Conservation (phyloP, 2,329 filamentous ascomycete genomes). For the Trichoderma guizhouense region DNA sequence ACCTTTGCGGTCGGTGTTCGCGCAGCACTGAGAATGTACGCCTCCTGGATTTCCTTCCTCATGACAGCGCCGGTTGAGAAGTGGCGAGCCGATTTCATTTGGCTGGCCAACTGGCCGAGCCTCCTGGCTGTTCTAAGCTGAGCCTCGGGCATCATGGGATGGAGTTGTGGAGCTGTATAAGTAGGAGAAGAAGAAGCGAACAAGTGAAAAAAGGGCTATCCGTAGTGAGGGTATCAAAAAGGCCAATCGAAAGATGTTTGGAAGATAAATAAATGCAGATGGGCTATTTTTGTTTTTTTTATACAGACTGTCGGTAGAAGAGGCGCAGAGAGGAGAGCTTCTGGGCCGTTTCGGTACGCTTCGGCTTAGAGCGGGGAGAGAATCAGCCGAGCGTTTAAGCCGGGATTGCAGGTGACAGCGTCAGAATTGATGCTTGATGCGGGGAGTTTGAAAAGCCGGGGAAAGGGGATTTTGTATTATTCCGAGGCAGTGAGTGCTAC, state of each 20-base stretch:
- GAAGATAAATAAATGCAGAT: neutral
- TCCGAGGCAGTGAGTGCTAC: neutral
- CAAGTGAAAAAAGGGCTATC: neutral
- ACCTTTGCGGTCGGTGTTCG: constrained; percentile 90
- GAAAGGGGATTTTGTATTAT: neutral
- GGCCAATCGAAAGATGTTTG: neutral
- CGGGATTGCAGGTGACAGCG: neutral
- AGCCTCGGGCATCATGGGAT: constrained; percentile 30
- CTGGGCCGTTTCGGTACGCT: constrained; percentile 32
- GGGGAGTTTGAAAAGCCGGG: neutral
- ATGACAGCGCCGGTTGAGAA: constrained; percentile 47
- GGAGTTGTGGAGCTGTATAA: neutral
- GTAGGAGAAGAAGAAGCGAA: neutral
- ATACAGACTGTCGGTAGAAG: constrained; percentile 1
- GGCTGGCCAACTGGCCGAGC: constrained; percentile 36
- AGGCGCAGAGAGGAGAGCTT: constrained; percentile 1
- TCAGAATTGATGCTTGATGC: neutral
- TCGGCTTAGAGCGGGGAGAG: constrained; percentile 37
- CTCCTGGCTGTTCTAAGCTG: constrained; percentile 36
- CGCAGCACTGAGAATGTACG: constrained; percentile 87
- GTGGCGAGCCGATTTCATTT: constrained; percentile 41
- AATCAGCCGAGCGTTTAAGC: constrained; percentile 8
- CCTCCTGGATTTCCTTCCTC: constrained; percentile 74
- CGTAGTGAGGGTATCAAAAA: neutral
- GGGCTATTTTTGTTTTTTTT: neutral